phyloP scores from a whole-genome alignment of 345 rosid species.

The Trapa bicornis region DNA sequence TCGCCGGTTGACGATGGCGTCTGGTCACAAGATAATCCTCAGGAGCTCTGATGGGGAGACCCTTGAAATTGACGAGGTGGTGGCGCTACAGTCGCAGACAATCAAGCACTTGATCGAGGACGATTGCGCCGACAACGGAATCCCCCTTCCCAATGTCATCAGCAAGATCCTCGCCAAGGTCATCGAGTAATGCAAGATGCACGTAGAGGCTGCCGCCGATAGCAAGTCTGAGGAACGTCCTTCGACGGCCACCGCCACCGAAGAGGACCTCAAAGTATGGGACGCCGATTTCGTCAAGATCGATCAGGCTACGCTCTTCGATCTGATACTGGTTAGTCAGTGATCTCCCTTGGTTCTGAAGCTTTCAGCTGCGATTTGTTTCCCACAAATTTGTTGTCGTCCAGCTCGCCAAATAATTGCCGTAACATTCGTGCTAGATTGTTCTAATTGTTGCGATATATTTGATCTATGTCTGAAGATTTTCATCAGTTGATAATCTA shows the following conservation, averaged over 20 bases:
- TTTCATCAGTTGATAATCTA: background rate
- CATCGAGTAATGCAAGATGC: constrained; percentile 29
- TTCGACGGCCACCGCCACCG: background rate
- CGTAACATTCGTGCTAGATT: background rate
- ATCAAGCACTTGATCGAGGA: constrained; percentile 30
- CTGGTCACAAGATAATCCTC: constrained; percentile 10
- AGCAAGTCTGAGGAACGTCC: constrained; percentile 2
- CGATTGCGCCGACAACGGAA: constrained; percentile 23
- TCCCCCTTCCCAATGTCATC: constrained; percentile 29
- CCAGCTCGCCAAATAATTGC: background rate
- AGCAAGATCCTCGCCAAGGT: constrained; percentile 24
- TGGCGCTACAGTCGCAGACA: constrained; percentile 25
- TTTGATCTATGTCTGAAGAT: background rate
- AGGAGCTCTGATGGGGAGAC: constrained; percentile 23
- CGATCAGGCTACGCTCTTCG: constrained; percentile 24
- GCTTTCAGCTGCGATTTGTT: background rate
- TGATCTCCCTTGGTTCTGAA: background rate
- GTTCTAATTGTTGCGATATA: too few species aligned
- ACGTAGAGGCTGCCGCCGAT: constrained; percentile 14
- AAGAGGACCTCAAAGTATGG: constrained; percentile 17
- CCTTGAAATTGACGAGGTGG: constrained; percentile 20
- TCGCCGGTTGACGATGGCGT: constrained; percentile 5
- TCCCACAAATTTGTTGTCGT: background rate
- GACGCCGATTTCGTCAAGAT: constrained; percentile 26
- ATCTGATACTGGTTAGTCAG: constrained; percentile 23